Percentiles rank a stretch among this genome's conserved stretches.
These are phyloP conservation scores for Ophiostoma piceae DNA, from an alignment of 2,329 filamentous ascomycete species.

Conservation along the genomic window DNA sequence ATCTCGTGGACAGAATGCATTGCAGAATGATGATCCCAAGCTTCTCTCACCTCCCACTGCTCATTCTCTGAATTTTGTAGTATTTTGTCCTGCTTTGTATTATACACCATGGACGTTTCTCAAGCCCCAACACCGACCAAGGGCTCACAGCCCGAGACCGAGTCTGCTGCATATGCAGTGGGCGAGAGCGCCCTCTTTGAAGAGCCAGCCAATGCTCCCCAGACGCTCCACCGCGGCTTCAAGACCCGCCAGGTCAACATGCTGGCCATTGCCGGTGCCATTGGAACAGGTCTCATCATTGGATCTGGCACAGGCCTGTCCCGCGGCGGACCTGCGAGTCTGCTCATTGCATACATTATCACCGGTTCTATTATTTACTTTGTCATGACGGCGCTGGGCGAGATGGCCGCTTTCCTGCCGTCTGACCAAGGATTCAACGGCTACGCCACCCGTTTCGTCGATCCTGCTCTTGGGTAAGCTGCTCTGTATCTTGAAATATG, in stretches of 20 bases:
- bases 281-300: slow-evolving; percentile 4
- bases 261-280: slow-evolving; percentile 8
- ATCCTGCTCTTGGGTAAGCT: background rate
- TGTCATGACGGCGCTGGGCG: slow-evolving; percentile 6
- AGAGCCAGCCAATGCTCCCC: background rate
- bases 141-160: slow-evolving; percentile 1
- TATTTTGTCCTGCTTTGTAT: background rate
- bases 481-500: background rate
- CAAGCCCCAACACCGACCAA: slow-evolving; percentile 1
- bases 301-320: slow-evolving; percentile 5
- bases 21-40: background rate
- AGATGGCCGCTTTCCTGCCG: slow-evolving; percentile 5
- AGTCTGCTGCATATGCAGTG: background rate
- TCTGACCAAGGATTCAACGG: slow-evolving; percentile 3
- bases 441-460: background rate
- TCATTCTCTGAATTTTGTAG: background rate
- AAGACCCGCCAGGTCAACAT: slow-evolving; percentile 8
- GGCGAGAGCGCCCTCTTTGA: slow-evolving; percentile 1
- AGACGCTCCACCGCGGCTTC: slow-evolving; percentile 8
- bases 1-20: background rate
- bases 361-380: background rate
- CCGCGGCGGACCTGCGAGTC: background rate
- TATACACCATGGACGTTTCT: background rate
- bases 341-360: background rate
- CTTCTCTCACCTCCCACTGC: background rate